These are phyloP conservation scores for Cutaneotrichosporon sp. DNA, from an alignment of 1,284 basidiomycete species.

Conservation along the genomic window DNA sequence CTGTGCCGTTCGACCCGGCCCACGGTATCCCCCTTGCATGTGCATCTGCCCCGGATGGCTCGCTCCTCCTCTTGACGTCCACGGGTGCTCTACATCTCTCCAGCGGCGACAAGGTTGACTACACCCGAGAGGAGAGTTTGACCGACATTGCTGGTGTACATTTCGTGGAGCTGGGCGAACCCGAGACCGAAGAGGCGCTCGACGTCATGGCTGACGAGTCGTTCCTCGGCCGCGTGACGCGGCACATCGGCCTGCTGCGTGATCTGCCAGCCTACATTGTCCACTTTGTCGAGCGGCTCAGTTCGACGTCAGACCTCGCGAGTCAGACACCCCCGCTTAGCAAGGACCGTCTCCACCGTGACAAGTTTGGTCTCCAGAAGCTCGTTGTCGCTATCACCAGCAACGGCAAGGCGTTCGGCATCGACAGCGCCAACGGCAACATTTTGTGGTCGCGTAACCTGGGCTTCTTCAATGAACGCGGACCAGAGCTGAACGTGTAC, in stretches of 20 bases:
- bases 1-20: slow-evolving; percentile 57
- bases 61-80: slow-evolving; percentile 60
- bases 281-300: slow-evolving; percentile 66
- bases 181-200: slow-evolving; percentile 52
- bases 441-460: slow-evolving; percentile 69
- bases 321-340: slow-evolving; percentile 45
- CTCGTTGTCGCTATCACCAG: slow-evolving; percentile 68
- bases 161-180: slow-evolving; percentile 75
- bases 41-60: slow-evolving; percentile 14
- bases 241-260: slow-evolving; percentile 65
- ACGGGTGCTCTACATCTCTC: slow-evolving; percentile 76
- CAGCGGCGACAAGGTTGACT: slow-evolving; percentile 60
- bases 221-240: slow-evolving; percentile 56
- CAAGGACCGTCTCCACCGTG: slow-evolving; percentile 55
- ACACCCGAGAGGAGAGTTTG: slow-evolving; percentile 80
- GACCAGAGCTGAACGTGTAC: slow-evolving; percentile 33
- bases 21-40: slow-evolving; percentile 60
- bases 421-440: slow-evolving; percentile 71
- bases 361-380: slow-evolving; percentile 84
- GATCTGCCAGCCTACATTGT: slow-evolving; percentile 66
- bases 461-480: slow-evolving; percentile 30
- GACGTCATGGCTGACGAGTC: slow-evolving; percentile 54
- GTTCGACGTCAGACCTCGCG: slow-evolving; percentile 60
- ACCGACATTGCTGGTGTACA: slow-evolving; percentile 61
- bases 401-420: slow-evolving; percentile 71